Evolutionary conservation across 2,329 filamentous ascomycete genomes (phyloP), one percentile per base, ranked within the genome.

Genomic region (Penicillium concentricum): DNA sequence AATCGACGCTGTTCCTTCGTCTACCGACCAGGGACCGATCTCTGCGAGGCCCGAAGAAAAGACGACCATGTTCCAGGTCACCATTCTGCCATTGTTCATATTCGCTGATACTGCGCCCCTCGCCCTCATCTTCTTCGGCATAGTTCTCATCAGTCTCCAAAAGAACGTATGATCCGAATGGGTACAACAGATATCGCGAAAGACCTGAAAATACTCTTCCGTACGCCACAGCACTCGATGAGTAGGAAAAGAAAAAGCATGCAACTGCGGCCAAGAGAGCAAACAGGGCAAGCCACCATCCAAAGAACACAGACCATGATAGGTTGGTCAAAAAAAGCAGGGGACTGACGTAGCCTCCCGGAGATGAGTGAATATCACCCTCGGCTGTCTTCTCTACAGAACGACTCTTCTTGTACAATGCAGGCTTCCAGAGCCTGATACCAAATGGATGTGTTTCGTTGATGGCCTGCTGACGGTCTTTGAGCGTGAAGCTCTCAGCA

Each of bases 31-130:
- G 86, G 7, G 92, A 95, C 51, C 90, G 85, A 65, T 83, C 87
- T 58, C 84, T 77, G 28, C 78, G 85, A 3, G 94, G 94, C 0
- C 94, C 95, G 72, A 99, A 99, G 79, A 99, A 97, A 2, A 99
- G 83, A 34, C 93, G 85, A 3, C 94, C 94, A 72, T 97, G 92
- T 74, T 99, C 94, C 34, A 99, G 84, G 69, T 99, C 94, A 49
- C 94, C 94, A 70, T 87, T 97, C 77, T 99, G 94, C 94, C 94
- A 99, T 76, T 96, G 92, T 74, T 99, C 94, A 72, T 99, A 99
- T 78, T 99, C 94, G 68, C 91, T 95, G 69, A 99, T 97, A 77
- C 92, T 97, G 69, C 94, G 87, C 20, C 94, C 94, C 76, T 99
- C 94, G 39, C 93, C 92, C 69, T 94, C 87, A 68, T 99, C 94